Base-by-base conservation (phyloP, 164 flowering plant genomes). In the Chimonanthus salicifolius region DNA sequence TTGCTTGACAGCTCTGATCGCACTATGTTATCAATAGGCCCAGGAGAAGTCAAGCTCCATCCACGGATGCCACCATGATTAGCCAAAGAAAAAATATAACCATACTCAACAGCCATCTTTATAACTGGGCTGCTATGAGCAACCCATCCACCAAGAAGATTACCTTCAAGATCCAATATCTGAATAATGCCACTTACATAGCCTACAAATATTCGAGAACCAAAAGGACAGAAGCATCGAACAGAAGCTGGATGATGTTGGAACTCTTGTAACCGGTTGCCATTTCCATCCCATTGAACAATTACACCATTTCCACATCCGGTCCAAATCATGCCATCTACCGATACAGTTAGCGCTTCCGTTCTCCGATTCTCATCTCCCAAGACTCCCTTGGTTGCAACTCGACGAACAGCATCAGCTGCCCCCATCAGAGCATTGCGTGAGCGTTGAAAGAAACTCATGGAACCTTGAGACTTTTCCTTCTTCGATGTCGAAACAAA, bases 401-500 rank as follows among this genome's bases (percentile, higher is more conserved):
- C 99, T 71, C 97, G 82, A 8, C 99, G 92, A 48, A 96, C 98
- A 77, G 97, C 99, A 82, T 91, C 99, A 58, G 97, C 99, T 58
- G 99, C 99, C 82, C 98, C 99, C 85, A 92, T 85, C 75, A 96
- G 85, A 77, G 98, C 99, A 82, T 90, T 94, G 7, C 99, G 92
- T 21, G 99, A 96, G 9, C 98, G 87, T 74, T 91, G 97, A 71
- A 96, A 82, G 74, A 96, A 92, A 58, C 77, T 82, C 67, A 79
- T 50, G 47, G 81, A 50, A 58, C 90, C 87, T 70, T 81, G 88
- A 4, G 92, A 45, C 62, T 91, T 96, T 76, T 96, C 99, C 84
- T 94, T 96, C 76, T 89, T 96, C 4, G 92, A 71, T 7, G 82
- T 13, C 21, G 97, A 84, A 73, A 81, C 92, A 78, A 83, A 79